Evolutionary conservation across 2,329 filamentous ascomycete genomes (phyloP), one percentile per base, ranked within the genome.

Genomic region (Aureobasidium sp.): DNA sequence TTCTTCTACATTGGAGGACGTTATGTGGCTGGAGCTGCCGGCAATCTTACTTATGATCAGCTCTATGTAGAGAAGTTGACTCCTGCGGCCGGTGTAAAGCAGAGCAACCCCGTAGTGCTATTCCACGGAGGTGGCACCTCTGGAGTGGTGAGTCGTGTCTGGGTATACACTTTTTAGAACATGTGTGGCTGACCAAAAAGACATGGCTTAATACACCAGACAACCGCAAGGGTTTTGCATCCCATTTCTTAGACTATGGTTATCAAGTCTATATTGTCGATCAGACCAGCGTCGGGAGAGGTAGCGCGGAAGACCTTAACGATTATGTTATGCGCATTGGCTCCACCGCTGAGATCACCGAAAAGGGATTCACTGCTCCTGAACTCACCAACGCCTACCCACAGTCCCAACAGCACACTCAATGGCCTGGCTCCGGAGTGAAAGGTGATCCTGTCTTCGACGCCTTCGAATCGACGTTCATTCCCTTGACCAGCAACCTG

Each of bases 101-200:
- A 59, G 36, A 42, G 42, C 15, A 20, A 61, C 8, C 77, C 78
- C 0, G 68, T 80, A 31, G 67, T 80, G 29, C 70, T 80, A 55
- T 75, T 80, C 59, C 76, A 79, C 48, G 78, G 78, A 20, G 70
- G 72, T 52, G 75, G 70, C 9, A 72, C 76, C 63, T 76, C 76
- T 4, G 77, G 76, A 17, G 74, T 68, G 55, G 76, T 74, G 68
- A 71, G 70, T 69, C 22, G 5, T 31, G 22, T 44, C n/a, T 51
- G 12, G 31, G 31, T 15, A 25, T 12, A 6, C 27, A 20, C 22
- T 5, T 22, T 12, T 12, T 36, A 39, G 17, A 44, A 15, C 36
- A 39, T 15, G 14, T 9, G n/a, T 20, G 34, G 44, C 44, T 48
- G 25, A 57, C 17, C 27, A 5, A 9, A 31, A 9, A n/a, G 65